Conservation (phyloP, 257 asterid species). For the Petunia secreta region DNA sequence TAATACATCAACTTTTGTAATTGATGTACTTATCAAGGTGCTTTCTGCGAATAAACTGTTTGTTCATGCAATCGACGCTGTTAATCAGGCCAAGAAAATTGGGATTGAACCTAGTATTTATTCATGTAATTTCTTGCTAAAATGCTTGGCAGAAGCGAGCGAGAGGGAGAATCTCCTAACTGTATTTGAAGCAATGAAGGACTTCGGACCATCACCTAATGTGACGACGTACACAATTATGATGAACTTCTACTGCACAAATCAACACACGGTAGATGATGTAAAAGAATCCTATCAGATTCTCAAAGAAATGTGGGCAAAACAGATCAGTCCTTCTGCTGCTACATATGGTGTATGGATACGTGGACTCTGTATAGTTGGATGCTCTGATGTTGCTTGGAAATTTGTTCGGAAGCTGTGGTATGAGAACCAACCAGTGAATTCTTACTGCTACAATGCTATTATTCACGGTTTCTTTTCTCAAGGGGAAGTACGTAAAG, state of each 20-base stretch:
- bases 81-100: conserved; percentile 42
- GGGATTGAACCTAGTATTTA: conserved; percentile 49
- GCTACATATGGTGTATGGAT: conserved; percentile 53
- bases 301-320: conserved; percentile 53
- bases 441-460: conserved; percentile 61
- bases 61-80: conserved; percentile 50
- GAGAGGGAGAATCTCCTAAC: conserved; percentile 35
- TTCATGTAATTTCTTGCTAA: conserved; percentile 66
- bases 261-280: conserved; percentile 32
- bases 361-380: conserved; percentile 62
- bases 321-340: conserved; percentile 51
- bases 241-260: conserved; percentile 54
- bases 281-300: conserved; percentile 45
- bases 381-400: conserved; percentile 49
- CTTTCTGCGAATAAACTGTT: conserved; percentile 56
- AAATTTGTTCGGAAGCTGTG: conserved; percentile 40
- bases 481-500: conserved; percentile 46
- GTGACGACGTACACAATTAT: conserved; percentile 58
- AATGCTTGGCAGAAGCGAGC: conserved; percentile 54
- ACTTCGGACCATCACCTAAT: conserved; percentile 58
- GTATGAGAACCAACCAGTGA: conserved; percentile 40
- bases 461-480: conserved; percentile 51
- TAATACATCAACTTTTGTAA: conserved; percentile 38
- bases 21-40: conserved; percentile 50
- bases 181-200: conserved; percentile 54